These are phyloP conservation scores for Phytophthora boehmeriae DNA, from an alignment of 352 stramenopile species.

Conservation along the genomic window DNA sequence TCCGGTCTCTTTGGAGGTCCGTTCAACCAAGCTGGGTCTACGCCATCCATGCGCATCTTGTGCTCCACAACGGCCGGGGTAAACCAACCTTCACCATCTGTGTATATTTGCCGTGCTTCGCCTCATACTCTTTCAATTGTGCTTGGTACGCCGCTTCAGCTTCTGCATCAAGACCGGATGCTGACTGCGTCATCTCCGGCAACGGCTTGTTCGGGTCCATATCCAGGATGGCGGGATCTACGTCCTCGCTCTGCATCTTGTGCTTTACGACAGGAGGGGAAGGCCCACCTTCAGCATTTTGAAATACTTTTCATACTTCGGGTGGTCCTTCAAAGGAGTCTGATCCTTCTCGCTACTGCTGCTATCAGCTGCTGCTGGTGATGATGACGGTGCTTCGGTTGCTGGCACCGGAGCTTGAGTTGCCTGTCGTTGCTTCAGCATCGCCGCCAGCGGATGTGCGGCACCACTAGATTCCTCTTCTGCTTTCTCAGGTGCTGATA, in stretches of 20 bases:
- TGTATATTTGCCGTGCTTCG: slow-evolving; percentile 71
- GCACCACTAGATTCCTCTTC: slow-evolving; percentile 14
- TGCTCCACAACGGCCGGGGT: slow-evolving; percentile 72
- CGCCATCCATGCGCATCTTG: slow-evolving; percentile 85
- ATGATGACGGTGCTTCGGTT: slow-evolving; percentile 1
- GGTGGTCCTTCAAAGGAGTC: slow-evolving; percentile 65
- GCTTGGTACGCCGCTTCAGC: slow-evolving; percentile 54
- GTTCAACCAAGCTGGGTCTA: slow-evolving; percentile 69
- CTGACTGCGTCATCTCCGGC: slow-evolving; percentile 18
- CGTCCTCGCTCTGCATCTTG: slow-evolving; percentile 73
- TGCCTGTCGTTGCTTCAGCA: slow-evolving; percentile 45
- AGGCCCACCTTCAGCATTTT: slow-evolving; percentile 85
- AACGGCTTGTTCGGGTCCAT: slow-evolving; percentile 64
- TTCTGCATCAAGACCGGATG: slow-evolving; percentile 34
- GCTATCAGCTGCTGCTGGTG: slow-evolving; percentile 6
- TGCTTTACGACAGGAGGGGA: slow-evolving; percentile 71
- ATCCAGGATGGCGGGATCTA: slow-evolving; percentile 69
- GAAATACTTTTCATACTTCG: slow-evolving; percentile 78
- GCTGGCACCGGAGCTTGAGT: slow-evolving; percentile 15
- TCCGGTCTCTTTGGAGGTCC: slow-evolving; percentile 48
- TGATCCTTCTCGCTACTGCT: slow-evolving; percentile 27
- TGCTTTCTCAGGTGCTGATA: neutral
- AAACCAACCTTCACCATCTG: slow-evolving; percentile 86
- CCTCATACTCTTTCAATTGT: slow-evolving; percentile 66
- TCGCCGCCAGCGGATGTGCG: slow-evolving; percentile 43